Evolutionary conservation across 345 rosid species (phyloP), one percentile per base, ranked within the genome.

Genomic region (Arabidopsis arenosa): DNA sequence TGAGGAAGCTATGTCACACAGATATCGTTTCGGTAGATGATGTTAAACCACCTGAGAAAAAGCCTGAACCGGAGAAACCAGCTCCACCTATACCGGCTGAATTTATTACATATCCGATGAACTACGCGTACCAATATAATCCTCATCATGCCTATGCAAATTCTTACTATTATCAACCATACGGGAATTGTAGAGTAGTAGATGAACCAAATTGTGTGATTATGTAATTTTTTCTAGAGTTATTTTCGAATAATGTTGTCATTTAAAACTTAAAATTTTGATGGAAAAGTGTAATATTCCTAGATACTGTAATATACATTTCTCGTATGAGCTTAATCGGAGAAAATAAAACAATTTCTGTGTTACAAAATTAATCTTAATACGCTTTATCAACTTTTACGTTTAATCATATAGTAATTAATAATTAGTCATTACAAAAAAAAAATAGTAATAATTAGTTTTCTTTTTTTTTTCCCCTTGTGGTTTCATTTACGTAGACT

Each of bases 31-130:
- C 89, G 4, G 93, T 90, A 1, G 96, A 88, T 63, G 87, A 77
- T 17, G 88, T 83, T 33, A 90, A 88, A 72, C 85, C 87, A 70
- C 84, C 83, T 0, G 88, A 84, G 78, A 84, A 86, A 79, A 84
- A 87, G 33, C 88, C 85, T 17, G 85, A 83, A 45, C 2, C 39
- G 1, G 84, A 60, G 39, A 35, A 35, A 35, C 59, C 70, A 26
- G 17, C 44, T 18, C 21, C 21, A 18, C 21, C 21, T 18, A 18
- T 18, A 18, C 21, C 21, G 21, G 21, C 21, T 3, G 75, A 69
- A 33, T 4, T 23, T 15, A 33, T 61, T 68, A 3, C 30, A 28
- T 28, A 28, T 63, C 56, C 60, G n/a, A 5, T 68, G 6, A 49
- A 17, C 44, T 63, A 63, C 60, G 33, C 48, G 7, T 70, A 54